Evolutionary conservation across 176 grass and related monocot species (phyloP).

Genomic region (Avena insularis): DNA sequence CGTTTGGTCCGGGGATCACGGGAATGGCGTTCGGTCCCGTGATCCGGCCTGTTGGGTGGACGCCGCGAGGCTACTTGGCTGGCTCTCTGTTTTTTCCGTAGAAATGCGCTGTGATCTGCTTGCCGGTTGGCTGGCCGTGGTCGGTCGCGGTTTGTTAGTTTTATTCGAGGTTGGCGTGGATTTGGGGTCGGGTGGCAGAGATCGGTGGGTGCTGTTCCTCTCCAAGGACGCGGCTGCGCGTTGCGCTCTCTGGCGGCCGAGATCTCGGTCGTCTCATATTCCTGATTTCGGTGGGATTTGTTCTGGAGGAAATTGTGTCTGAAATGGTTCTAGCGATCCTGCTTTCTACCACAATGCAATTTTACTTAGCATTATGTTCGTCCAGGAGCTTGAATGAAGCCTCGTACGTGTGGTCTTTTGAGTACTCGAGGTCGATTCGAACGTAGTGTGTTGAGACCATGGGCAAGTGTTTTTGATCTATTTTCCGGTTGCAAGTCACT

Average conservation of each 20-base stretch:
- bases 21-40: constrained; percentile 1
- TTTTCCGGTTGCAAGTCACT: not conserved
- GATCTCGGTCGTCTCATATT: constrained; percentile 4
- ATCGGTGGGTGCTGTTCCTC: constrained; percentile 10
- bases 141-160: too few species aligned
- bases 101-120: constrained; percentile 29
- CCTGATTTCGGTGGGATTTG: not conserved
- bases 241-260: not conserved
- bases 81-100: not conserved
- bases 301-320: not conserved
- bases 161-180: not conserved
- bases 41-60: constrained; percentile 43
- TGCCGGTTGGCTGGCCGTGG: not conserved
- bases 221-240: not conserved
- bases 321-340: not conserved
- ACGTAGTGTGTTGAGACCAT: not conserved
- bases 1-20: constrained; percentile 28
- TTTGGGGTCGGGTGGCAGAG: constrained; percentile 31
- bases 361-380: not conserved
- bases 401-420: not conserved
- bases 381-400: too few species aligned
- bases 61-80: not conserved
- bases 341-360: not conserved
- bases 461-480: not conserved
- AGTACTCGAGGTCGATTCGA: not conserved